Evolutionary conservation across 2,329 filamentous ascomycete species (phyloP).

Genomic region (Penicillium sp.): DNA sequence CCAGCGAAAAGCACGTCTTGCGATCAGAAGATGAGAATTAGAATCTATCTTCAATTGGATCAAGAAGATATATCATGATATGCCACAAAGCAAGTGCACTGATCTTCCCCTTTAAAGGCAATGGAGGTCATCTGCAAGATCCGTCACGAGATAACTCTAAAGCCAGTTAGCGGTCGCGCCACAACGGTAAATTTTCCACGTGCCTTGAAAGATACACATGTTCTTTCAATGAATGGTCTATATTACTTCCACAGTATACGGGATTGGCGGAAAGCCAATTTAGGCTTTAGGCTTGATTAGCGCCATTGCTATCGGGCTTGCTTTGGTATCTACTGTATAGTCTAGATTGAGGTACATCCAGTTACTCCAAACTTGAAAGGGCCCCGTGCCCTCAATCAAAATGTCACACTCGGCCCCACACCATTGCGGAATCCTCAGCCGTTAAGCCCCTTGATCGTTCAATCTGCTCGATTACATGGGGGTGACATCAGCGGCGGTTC

Average conservation of each 20-base stretch:
- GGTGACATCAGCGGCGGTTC: no score
- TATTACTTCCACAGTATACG: not conserved
- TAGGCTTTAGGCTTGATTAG: not conserved
- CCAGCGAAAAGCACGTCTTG: not conserved
- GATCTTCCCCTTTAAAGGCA: no score
- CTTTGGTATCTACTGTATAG: no score
- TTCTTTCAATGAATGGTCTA: not conserved
- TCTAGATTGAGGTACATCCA: no score
- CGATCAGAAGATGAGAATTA: not conserved
- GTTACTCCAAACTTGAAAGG: no score
- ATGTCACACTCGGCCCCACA: no score
- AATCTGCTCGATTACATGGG: no score
- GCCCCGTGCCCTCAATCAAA: no score
- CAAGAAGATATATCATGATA: not conserved
- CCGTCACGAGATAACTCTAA: not conserved
- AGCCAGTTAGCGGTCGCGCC: not conserved
- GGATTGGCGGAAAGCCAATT: not conserved
- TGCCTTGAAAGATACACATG: not conserved
- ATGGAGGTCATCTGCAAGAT: not conserved
- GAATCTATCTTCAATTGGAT: not conserved
- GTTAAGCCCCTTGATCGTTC: no score
- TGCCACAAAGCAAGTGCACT: not conserved
- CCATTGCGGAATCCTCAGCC: no score
- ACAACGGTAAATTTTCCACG: not conserved
- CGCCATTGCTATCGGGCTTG: not conserved